Evolutionary conservation across 331 rosid genomes (phyloP).

Genomic region (Rhamnella rubrinervis): DNA sequence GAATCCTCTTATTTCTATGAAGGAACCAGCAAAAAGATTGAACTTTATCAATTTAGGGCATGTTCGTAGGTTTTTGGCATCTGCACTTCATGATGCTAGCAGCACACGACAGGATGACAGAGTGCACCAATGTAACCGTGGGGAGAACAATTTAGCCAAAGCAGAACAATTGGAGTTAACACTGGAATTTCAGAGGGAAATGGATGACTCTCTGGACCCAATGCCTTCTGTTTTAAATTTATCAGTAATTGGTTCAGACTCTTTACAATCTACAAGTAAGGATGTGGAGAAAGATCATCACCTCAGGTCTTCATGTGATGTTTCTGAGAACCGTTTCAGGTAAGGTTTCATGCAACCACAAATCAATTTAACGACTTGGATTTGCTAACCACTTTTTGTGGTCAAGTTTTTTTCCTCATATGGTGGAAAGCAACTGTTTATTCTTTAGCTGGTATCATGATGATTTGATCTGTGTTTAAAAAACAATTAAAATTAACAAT

Average conservation of each 20-base stretch:
- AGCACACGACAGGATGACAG: slow-evolving; percentile 42
- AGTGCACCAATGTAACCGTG: slow-evolving; percentile 36
- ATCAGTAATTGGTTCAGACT: slow-evolving; percentile 49
- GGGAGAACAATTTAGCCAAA: slow-evolving; percentile 26
- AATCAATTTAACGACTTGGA: slow-evolving; percentile 1
- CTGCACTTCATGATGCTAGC: slow-evolving; percentile 61
- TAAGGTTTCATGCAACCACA: slow-evolving; percentile 25
- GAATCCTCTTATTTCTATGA: slow-evolving; percentile 43
- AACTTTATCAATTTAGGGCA: slow-evolving; percentile 44
- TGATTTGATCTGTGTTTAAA: too few species aligned
- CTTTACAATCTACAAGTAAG: slow-evolving; percentile 25
- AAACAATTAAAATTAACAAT: too few species aligned
- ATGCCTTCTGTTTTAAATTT: slow-evolving; percentile 68
- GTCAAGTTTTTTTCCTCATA: background rate
- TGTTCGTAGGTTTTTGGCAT: slow-evolving; percentile 55
- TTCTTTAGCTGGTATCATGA: background rate
- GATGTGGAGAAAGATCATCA: slow-evolving; percentile 40
- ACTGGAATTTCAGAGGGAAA: slow-evolving; percentile 57
- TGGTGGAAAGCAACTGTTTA: background rate
- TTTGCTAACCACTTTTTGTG: background rate
- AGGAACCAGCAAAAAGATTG: slow-evolving; percentile 56
- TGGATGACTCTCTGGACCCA: slow-evolving; percentile 33
- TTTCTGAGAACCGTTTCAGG: slow-evolving; percentile 90
- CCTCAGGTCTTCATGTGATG: slow-evolving; percentile 37
- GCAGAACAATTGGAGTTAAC: slow-evolving; percentile 58